Evolutionary conservation across 805 yeast genomes (phyloP).

Genomic region (Clavispora asparagi): DNA sequence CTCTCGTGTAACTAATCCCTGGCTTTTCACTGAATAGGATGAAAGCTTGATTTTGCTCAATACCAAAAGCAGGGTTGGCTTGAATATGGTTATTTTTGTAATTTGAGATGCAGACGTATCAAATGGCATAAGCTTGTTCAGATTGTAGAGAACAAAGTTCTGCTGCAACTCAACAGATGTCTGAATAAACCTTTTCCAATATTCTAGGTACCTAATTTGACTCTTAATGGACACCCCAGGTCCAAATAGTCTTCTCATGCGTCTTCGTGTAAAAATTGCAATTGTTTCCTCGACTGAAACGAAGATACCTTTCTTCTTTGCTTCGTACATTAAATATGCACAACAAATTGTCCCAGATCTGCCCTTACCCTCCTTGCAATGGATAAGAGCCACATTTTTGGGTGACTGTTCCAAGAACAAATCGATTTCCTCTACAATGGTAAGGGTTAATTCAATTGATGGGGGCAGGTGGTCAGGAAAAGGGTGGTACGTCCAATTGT

Average conservation of each 20-base stretch:
- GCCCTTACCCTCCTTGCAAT: conserved; percentile 91
- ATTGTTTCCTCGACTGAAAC: conserved; percentile 42
- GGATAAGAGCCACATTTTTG: conserved; percentile 59
- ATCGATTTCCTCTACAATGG: conserved; percentile 41
- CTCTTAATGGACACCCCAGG: conserved; percentile 68
- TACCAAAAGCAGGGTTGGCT: conserved; percentile 6
- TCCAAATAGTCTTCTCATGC: conserved; percentile 55
- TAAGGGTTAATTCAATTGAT: conserved; percentile 47
- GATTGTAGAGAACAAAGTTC: conserved; percentile 7
- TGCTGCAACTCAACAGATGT: conserved; percentile 1
- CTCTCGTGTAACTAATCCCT: conserved; percentile 2
- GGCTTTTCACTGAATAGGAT: conserved; percentile 5
- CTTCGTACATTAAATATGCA: conserved; percentile 57
- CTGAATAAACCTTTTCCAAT: conserved; percentile 33
- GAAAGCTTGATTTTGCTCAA: conserved; percentile 8
- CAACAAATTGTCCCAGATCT: conserved; percentile 75
- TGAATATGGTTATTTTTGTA: conserved; percentile 8
- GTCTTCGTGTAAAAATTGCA: conserved; percentile 44
- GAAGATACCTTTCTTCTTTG: conserved; percentile 6
- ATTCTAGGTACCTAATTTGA: conserved; percentile 62
- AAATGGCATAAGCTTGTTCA: conserved; percentile 2
- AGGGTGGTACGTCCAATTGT: conserved; percentile 34
- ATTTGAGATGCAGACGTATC: conserved; percentile 4
- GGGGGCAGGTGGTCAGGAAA: conserved; percentile 80
- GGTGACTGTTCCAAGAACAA: conserved; percentile 29